Evolutionary conservation across 225 moss, liverwort and hornwort genomes (phyloP), one percentile per base, ranked within the genome.

Genomic region (Marchantia paleacea): DNA sequence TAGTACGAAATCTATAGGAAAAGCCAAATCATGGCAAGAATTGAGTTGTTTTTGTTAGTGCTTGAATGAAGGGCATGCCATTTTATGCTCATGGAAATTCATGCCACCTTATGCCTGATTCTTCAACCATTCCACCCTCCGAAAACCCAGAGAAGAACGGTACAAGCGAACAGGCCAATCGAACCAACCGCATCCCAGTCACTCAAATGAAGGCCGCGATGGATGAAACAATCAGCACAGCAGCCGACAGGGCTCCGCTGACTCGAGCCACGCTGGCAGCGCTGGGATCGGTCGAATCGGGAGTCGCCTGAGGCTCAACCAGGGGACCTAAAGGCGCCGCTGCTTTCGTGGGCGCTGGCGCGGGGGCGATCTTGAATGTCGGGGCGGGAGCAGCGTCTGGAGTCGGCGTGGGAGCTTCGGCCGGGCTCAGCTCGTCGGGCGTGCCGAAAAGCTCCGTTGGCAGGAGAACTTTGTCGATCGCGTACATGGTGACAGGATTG

Each of bases 381-480:
- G 78, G 24, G 28, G 16, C 63, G 0, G 78, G 78, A 20, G 66
- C 24, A 7, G 52, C 51, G 18, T 64, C 65, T 0, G 39, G 8
- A 10, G 12, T 49, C 6, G 78, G 78, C 25, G 83, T 25, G 0
- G 82, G 82, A 52, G 73, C 82, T 53, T 69, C 52, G 9, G 73
- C 63, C 2, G 85, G 85, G 50, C 53, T 48, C 19, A 79, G 64
- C 55, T 55, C 52, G 7, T 81, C 82, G 0, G 89, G 83, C 6
- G 67, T 55, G 16, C 77, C 85, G 39, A 90, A 87, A 15, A 87
- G 76, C 25, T 76, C 87, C n/a, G 55, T 0, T 1, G 90, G 90
- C 13, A 82, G 82, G 10, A 90, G 84, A 57, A 90, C 68, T 0
- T 73, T 52, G 52, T 73, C 66, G 0, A 87, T 69, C 0, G 87